A percentile compares a stretch with the other conserved stretches of the same genome.
These are phyloP conservation scores for Pelargonium nanum DNA, from an alignment of 345 rosid genomes.

Conservation along the genomic window DNA sequence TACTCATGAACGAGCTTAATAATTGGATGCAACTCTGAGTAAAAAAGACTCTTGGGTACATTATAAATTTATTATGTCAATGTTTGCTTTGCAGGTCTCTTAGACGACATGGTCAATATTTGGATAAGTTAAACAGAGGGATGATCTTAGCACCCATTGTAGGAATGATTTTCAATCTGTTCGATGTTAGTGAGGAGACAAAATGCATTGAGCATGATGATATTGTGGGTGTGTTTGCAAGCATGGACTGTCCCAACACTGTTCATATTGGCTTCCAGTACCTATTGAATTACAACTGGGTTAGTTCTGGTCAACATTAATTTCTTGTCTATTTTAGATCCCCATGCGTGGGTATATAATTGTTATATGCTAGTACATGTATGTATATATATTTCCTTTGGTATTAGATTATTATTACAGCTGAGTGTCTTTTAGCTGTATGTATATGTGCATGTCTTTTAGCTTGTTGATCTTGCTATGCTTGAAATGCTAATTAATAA, in stretches of 20 bases:
- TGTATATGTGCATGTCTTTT: neutral
- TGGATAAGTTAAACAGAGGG: conserved; percentile 67
- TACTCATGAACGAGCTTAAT: neutral
- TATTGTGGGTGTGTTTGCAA: conserved; percentile 61
- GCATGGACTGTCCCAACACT: conserved; percentile 77
- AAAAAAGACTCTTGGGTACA: neutral
- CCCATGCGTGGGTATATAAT: neutral
- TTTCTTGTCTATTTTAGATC: neutral
- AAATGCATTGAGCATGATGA: conserved; percentile 39
- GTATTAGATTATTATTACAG: too few relatives aligned
- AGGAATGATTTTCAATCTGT: conserved; percentile 80
- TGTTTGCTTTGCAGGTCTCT: conserved; percentile 41
- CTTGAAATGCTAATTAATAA: too few relatives aligned
- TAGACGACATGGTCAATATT: conserved; percentile 58
- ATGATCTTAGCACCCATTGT: conserved; percentile 79
- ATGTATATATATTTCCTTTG: neutral
- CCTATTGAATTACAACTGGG: conserved; percentile 83
- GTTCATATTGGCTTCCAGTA: conserved; percentile 70
- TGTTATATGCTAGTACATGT: neutral
- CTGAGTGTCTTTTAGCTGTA: neutral
- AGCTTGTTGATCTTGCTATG: too few relatives aligned
- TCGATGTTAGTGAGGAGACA: conserved; percentile 46
- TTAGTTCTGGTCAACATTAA: conserved; percentile 22
- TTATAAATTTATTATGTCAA: neutral
- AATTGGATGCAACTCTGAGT: neutral